A percentile compares a stretch with the other conserved stretches of the same genome.
These are phyloP conservation scores for Tulasnella sp. DNA, from an alignment of 768 basidiomycete genomes.

Conservation along the genomic window DNA sequence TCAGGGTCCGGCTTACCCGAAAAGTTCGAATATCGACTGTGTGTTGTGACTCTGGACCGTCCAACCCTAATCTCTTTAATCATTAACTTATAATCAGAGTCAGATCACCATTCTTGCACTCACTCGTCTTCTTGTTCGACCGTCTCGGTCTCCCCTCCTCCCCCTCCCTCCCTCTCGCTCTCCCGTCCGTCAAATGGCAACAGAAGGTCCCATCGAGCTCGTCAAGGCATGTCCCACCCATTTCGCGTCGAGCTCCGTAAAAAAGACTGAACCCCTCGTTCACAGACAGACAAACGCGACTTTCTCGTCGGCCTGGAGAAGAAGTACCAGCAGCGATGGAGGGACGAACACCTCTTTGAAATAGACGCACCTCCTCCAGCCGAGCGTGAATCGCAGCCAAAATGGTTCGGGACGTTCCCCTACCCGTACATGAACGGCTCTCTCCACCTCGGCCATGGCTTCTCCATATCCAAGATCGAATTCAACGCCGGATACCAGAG, in stretches of 20 bases:
- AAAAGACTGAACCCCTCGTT: not conserved
- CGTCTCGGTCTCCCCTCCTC: slow-evolving; percentile 9
- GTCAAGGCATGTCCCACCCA: slow-evolving; percentile 26
- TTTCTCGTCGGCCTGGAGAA: slow-evolving; percentile 75
- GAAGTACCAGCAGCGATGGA: slow-evolving; percentile 81
- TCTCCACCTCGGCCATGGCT: slow-evolving; percentile 94
- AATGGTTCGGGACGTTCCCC: slow-evolving; percentile 97
- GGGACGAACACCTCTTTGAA: slow-evolving; percentile 72
- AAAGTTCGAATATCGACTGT: slow-evolving; percentile 1
- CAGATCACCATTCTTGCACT: slow-evolving; percentile 20
- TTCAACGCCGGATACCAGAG: slow-evolving; percentile 93
- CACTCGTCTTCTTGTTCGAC: slow-evolving; percentile 1
- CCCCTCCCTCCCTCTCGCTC: not conserved
- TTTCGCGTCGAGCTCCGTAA: too few species aligned
- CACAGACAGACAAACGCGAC: slow-evolving; percentile 91
- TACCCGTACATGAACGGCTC: slow-evolving; percentile 99
- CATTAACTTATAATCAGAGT: slow-evolving; percentile 5
- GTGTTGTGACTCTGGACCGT: slow-evolving; percentile 11
- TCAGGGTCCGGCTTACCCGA: slow-evolving; percentile 3
- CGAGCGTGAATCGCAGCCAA: slow-evolving; percentile 74
- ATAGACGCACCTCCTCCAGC: slow-evolving; percentile 64
- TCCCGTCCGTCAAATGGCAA: slow-evolving; percentile 15
- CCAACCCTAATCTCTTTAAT: not conserved
- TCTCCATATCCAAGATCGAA: slow-evolving; percentile 97
- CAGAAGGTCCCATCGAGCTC: slow-evolving; percentile 31